A percentile compares a stretch with the other conserved stretches of the same genome.
These are phyloP conservation scores for Abrus pulchellus DNA, from an alignment of 306 rosid genomes.

Conservation along the genomic window DNA sequence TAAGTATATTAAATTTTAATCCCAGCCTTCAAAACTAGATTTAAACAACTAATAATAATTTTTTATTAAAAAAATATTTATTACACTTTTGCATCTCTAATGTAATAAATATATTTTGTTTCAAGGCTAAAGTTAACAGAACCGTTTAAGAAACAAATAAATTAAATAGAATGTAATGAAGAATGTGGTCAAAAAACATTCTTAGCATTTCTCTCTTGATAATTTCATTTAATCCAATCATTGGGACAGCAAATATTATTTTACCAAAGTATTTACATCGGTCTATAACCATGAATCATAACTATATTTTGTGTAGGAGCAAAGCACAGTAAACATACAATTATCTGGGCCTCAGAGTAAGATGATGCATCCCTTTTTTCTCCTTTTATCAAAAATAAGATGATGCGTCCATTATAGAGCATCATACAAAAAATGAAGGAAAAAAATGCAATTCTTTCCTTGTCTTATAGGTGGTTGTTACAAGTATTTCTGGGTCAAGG, in stretches of 20 bases:
- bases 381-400: slow-evolving; percentile 43
- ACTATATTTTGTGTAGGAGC: slow-evolving; percentile 29
- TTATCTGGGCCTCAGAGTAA: slow-evolving; percentile 36
- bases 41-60: too few species aligned
- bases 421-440: slow-evolving; percentile 59
- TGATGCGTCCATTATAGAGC: slow-evolving; percentile 54
- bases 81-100: too few species aligned
- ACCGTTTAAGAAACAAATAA: too few species aligned
- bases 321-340: slow-evolving; percentile 38
- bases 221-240: not conserved
- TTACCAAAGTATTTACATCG: slow-evolving; percentile 32
- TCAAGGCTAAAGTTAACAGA: too few species aligned
- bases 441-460: slow-evolving; percentile 48
- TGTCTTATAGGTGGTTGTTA: slow-evolving; percentile 51
- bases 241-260: not conserved
- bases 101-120: too few species aligned
- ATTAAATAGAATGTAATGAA: too few species aligned
- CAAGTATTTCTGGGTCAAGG: slow-evolving; percentile 56
- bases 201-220: too few species aligned
- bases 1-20: too few species aligned
- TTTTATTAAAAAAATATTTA: too few species aligned
- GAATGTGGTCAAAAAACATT: too few species aligned
- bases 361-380: slow-evolving; percentile 53
- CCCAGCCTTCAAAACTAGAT: too few species aligned
- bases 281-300: slow-evolving; percentile 18